Conservation (phyloP, 2,329 filamentous ascomycete genomes). For the Venturia carpophila region DNA sequence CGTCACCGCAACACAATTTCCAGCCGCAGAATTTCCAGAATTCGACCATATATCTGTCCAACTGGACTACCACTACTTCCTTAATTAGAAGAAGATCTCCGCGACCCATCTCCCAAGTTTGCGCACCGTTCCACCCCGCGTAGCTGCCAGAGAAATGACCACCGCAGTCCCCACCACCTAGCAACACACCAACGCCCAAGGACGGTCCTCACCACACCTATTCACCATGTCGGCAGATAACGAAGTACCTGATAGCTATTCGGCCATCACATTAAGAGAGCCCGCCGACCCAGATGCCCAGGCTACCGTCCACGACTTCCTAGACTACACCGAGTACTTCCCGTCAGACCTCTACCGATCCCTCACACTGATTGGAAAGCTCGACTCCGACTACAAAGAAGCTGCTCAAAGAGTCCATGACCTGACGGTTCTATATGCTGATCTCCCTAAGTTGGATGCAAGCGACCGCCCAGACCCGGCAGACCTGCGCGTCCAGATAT, state of each 20-base stretch:
- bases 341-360: constrained; percentile 57
- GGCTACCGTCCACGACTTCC: constrained; percentile 58
- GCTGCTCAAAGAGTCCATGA: constrained; percentile 40
- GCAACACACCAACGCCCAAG: not conserved
- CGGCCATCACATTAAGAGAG: not conserved
- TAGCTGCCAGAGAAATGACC: not conserved
- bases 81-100: not conserved
- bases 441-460: constrained; percentile 43
- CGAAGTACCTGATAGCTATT: constrained; percentile 12
- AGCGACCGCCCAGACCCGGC: constrained; percentile 45
- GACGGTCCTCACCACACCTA: not conserved
- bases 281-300: constrained; percentile 53
- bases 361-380: constrained; percentile 51
- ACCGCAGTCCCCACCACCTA: not conserved
- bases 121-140: not conserved
- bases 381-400: constrained; percentile 38
- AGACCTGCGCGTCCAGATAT: constrained; percentile 48
- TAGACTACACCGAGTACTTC: constrained; percentile 62
- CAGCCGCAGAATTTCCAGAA: not conserved
- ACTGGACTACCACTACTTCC: not conserved
- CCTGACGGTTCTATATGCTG: constrained; percentile 41
- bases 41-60: not conserved
- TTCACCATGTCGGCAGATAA: constrained; percentile 3
- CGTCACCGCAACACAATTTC: not conserved
- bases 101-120: not conserved